Conservation (phyloP, 345 rosid genomes). For the Populus ilicifolia region DNA sequence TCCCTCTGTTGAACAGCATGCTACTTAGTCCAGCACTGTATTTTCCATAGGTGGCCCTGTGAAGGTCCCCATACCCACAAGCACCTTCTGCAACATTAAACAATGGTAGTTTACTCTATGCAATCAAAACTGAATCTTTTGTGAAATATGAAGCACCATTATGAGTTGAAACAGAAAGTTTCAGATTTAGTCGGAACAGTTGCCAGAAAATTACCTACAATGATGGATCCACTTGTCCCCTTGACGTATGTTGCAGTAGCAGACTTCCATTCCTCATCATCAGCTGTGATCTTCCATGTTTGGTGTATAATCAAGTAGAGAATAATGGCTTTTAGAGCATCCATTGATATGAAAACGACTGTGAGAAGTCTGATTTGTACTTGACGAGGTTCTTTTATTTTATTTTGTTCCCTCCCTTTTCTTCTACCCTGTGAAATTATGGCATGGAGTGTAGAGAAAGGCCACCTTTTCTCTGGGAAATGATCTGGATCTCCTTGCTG, state of each 20-base stretch:
- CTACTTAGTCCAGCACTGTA: slow-evolving; percentile 77
- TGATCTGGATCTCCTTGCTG: slow-evolving; percentile 26
- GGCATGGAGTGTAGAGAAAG: neutral
- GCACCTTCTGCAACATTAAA: slow-evolving; percentile 66
- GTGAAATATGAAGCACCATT: neutral
- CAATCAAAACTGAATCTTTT: neutral
- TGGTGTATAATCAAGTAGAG: slow-evolving; percentile 36
- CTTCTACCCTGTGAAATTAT: slow-evolving; percentile 4
- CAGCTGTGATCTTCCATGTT: slow-evolving; percentile 30
- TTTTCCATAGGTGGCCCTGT: slow-evolving; percentile 58
- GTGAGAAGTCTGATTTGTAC: slow-evolving; percentile 11
- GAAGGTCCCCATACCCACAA: slow-evolving; percentile 87
- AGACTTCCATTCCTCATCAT: slow-evolving; percentile 61
- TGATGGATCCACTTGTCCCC: slow-evolving; percentile 58
- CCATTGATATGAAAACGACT: slow-evolving; percentile 30
- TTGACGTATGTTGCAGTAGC: slow-evolving; percentile 80
- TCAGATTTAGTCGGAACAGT: neutral
- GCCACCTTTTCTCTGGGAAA: slow-evolving; percentile 7
- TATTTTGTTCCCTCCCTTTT: slow-evolving; percentile 7
- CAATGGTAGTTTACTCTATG: neutral
- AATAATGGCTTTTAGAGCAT: slow-evolving; percentile 28
- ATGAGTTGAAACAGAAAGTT: neutral
- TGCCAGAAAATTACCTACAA: slow-evolving; percentile 44
- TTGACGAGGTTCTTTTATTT: slow-evolving; percentile 8
- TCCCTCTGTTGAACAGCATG: slow-evolving; percentile 75